Percentiles rank a stretch among this genome's conserved stretches.
Conservation (phyloP, 1,284 basidiomycete species). For the Naganishia albida region DNA sequence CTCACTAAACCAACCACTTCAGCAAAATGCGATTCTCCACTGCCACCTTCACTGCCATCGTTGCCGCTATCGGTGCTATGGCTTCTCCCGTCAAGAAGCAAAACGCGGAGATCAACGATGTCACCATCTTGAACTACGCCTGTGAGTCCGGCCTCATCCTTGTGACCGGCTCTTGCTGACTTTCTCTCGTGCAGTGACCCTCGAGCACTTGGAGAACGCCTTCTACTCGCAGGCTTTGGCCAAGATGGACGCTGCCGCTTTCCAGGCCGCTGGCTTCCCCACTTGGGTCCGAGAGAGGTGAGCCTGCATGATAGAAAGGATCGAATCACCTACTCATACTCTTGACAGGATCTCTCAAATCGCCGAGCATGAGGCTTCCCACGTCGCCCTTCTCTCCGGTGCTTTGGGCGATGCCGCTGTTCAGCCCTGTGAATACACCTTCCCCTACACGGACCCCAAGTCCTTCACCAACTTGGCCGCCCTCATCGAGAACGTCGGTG, state of each 20-base stretch:
- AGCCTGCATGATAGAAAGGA: background rate
- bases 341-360: slow-evolving; percentile 56
- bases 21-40: slow-evolving; percentile 27
- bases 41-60: slow-evolving; percentile 36
- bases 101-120: slow-evolving; percentile 45
- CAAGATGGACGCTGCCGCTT: slow-evolving; percentile 67
- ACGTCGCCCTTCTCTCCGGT: slow-evolving; percentile 58
- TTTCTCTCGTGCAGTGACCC: slow-evolving; percentile 53
- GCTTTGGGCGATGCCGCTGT: slow-evolving; percentile 63
- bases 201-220: slow-evolving; percentile 57
- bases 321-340: slow-evolving; percentile 1
- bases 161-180: background rate
- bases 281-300: slow-evolving; percentile 38
- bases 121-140: slow-evolving; percentile 56
- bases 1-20: background rate
- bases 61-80: slow-evolving; percentile 36
- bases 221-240: slow-evolving; percentile 70
- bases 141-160: background rate
- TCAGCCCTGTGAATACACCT: slow-evolving; percentile 48
- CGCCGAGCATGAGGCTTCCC: slow-evolving; percentile 62
- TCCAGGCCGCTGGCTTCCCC: slow-evolving; percentile 67
- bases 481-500: slow-evolving; percentile 75
- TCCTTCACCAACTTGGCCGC: slow-evolving; percentile 75
- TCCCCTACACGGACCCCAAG: slow-evolving; percentile 60
- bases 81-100: slow-evolving; percentile 42